Evolutionary conservation across 2,329 filamentous ascomycete genomes (phyloP).

Genomic region (Colletotrichum cordylinicola): DNA sequence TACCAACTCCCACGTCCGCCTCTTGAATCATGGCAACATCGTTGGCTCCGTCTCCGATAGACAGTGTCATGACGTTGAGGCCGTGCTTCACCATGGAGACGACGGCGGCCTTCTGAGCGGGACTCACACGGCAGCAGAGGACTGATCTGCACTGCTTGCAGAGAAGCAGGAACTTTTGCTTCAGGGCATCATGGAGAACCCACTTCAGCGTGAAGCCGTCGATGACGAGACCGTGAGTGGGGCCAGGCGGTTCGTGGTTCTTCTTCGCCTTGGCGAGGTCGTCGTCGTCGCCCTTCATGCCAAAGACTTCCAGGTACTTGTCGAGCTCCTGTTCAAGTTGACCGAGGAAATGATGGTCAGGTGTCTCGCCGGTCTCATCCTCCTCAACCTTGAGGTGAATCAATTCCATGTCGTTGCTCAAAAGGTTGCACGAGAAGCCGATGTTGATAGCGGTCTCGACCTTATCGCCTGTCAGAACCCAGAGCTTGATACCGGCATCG

Average conservation of each 20-base stretch:
- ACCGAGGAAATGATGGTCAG: constrained; percentile 56
- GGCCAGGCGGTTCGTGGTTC: constrained; percentile 84
- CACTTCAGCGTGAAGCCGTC: constrained; percentile 93
- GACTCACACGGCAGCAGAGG: constrained; percentile 95
- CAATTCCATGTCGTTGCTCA: constrained; percentile 98
- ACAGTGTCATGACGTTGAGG: constrained; percentile 93
- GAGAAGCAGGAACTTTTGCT: constrained; percentile 90
- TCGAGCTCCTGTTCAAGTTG: constrained; percentile 76
- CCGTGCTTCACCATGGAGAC: constrained; percentile 95
- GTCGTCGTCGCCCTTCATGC: constrained; percentile 82
- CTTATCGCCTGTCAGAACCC: constrained; percentile 98
- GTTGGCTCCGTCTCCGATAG: constrained; percentile 92
- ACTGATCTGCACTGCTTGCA: constrained; percentile 98
- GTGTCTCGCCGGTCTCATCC: constrained; percentile 59
- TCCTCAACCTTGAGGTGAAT: constrained; percentile 88
- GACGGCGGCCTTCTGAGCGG: constrained; percentile 96
- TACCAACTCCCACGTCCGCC: constrained; percentile 94
- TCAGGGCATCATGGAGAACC: constrained; percentile 80
- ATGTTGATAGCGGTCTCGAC: constrained; percentile 99
- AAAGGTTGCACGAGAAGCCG: constrained; percentile 96
- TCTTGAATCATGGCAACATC: constrained; percentile 99
- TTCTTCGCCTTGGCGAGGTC: constrained; percentile 81
- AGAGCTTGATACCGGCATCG: constrained; percentile 95
- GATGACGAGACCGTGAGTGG: constrained; percentile 92
- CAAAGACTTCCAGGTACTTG: constrained; percentile 74